Conservation (phyloP, 768 basidiomycete genomes). For the Pisolithus sp. region DNA sequence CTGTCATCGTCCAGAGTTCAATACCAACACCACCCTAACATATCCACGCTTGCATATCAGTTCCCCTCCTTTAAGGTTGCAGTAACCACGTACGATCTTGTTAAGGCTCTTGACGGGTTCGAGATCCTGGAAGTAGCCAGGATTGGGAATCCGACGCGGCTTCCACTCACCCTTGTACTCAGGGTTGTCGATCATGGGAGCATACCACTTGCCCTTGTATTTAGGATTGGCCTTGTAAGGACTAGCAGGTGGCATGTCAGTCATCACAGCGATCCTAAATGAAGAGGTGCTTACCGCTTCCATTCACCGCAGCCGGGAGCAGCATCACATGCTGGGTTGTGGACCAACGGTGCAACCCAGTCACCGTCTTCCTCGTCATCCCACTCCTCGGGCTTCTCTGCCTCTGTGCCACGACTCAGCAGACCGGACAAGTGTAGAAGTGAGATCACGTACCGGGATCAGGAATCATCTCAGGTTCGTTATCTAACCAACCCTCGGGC, state of each 20-base stretch:
- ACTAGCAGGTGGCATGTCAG: conserved; percentile 29
- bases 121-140: conserved; percentile 83
- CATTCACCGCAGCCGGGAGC: conserved; percentile 95
- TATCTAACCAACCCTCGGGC: conserved; percentile 94
- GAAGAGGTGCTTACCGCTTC: conserved; percentile 51
- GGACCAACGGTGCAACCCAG: conserved; percentile 86
- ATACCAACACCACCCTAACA: conserved; percentile 88
- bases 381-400: conserved; percentile 98
- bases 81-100: conserved; percentile 63
- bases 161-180: conserved; percentile 95
- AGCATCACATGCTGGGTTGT: conserved; percentile 86
- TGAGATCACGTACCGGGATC: conserved; percentile 64
- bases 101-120: conserved; percentile 75
- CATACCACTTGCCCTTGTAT: conserved; percentile 98
- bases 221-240: conserved; percentile 86
- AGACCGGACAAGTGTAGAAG: background rate
- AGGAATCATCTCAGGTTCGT: conserved; percentile 73
- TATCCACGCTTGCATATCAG: background rate
- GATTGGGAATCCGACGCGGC: conserved; percentile 87
- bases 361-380: conserved; percentile 99
- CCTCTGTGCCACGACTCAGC: conserved; percentile 37
- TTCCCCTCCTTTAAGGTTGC: background rate
- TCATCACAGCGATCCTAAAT: background rate
- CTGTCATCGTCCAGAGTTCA: conserved; percentile 99
- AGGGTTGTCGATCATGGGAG: conserved; percentile 94